Conservation (phyloP, 306 rosid genomes). For the Psophocarpus tetragonolobus region DNA sequence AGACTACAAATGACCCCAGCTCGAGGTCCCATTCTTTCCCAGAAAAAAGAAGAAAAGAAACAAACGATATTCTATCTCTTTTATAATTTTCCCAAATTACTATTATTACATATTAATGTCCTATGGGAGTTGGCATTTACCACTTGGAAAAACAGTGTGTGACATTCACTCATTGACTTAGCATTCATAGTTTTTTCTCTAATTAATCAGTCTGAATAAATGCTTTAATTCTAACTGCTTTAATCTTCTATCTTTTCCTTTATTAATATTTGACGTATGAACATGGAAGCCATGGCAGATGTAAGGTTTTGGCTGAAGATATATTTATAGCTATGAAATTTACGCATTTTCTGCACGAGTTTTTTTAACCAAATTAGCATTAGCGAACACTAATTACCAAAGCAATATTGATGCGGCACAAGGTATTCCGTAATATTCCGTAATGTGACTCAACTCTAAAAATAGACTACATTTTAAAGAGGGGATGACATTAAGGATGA, state of each 20-base stretch:
- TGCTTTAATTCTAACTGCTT: not conserved
- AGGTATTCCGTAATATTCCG: too few relatives aligned
- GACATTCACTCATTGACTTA: not conserved
- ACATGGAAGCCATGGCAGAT: not conserved
- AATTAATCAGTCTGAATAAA: too few relatives aligned
- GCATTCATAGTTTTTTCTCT: not conserved
- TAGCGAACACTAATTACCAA: not conserved
- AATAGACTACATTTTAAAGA: too few relatives aligned
- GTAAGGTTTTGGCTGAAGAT: not conserved
- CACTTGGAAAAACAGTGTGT: not conserved
- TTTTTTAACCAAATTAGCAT: not conserved
- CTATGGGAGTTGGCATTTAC: constrained; percentile 19
- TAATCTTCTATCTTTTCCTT: too few relatives aligned
- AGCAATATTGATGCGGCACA: not conserved
- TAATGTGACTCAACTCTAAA: too few relatives aligned
- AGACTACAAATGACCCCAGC: constrained; percentile 60
- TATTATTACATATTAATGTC: constrained; percentile 29
- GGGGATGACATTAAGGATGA: too few relatives aligned
- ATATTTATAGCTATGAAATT: not conserved
- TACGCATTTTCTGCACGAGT: not conserved
- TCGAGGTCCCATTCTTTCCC: constrained; percentile 89
- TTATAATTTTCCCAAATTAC: constrained; percentile 34
- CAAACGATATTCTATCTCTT: constrained; percentile 30
- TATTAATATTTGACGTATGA: too few relatives aligned
- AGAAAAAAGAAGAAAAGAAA: not conserved